Evolutionary conservation across 1,284 basidiomycete genomes (phyloP), one percentile per base, ranked within the genome.

Genomic region (Xerocomus amazonicus): DNA sequence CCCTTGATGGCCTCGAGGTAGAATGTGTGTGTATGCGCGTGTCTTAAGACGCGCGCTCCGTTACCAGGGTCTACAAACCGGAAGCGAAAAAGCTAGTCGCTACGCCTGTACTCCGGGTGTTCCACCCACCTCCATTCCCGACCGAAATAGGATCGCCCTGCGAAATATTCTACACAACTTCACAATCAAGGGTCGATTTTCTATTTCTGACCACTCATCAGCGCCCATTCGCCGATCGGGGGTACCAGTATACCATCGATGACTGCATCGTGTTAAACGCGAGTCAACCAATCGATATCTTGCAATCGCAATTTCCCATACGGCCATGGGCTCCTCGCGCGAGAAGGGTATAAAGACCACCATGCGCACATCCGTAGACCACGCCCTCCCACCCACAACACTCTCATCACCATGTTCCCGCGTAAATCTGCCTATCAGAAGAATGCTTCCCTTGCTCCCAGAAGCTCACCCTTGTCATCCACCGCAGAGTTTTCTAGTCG

Each of bases 181-280:
- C 35, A 28, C 31, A 48, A n/a, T 10, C 39, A 38, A 29, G 33
- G 23, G 10, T 31, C 36, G 41, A 33, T 29, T 42, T 52, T 47
- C 57, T 48, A 8, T n/a, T 50, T 63, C 55, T 38, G 44, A 48
- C 50, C 29, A 23, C n/a, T 26, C 39, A 12, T 51, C 38, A 31
- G 40, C 50, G 34, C 50, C 45, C 39, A 9, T 3, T 37, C 29
- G 34, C 9, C 19, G 19, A 38, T 16, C 40, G 17, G 37, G 27
- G 43, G 39, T 38, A 26, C 35, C 12, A 45, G 27, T 40, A 36
- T 38, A 26, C 35, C 12, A 45, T 45, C 38, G 41, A 47, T 45
- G 42, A 28, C 28, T 50, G 53, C 51, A 61, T 61, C 62, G 56
- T 61, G 59, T 62, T 36, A 43, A 47, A 43, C 35, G 37, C 28